A percentile compares a stretch with the other conserved stretches of the same genome.
phyloP scores from a whole-genome alignment of 169 alveolate genomes.

The Sarcocystis neurona region DNA sequence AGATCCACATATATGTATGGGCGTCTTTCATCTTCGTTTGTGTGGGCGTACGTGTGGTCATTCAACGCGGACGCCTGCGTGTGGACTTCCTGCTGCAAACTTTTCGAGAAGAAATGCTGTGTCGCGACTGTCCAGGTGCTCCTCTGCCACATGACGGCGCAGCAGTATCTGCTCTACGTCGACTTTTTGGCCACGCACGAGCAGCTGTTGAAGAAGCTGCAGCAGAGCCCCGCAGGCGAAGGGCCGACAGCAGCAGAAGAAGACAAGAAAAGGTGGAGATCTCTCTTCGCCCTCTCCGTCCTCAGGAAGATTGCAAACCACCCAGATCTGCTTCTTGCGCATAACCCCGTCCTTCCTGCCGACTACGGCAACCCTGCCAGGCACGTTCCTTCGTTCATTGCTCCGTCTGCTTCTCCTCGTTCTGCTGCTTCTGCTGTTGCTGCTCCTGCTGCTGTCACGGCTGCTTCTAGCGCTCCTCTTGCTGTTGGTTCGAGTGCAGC shows the following conservation, averaged over 20 bases:
- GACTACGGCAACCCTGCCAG: conserved; percentile 61
- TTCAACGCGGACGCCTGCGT: no score
- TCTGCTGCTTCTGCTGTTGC: background rate
- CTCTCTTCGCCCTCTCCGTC: conserved; percentile 62
- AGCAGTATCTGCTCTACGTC: conserved; percentile 75
- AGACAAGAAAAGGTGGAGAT: background rate
- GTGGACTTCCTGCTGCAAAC: no score
- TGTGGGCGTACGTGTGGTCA: no score
- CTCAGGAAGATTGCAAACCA: conserved; percentile 78
- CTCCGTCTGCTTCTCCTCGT: background rate
- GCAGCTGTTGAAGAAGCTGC: conserved; percentile 11
- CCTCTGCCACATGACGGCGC: conserved; percentile 73
- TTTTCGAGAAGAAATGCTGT: no score
- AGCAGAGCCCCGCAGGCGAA: background rate
- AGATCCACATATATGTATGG: no score
- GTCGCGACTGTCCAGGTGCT: no score
- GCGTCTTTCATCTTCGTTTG: no score
- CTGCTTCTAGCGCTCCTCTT: background rate
- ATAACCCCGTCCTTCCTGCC: background rate
- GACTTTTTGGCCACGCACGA: conserved; percentile 62
- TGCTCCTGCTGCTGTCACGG: background rate
- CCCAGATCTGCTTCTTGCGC: conserved; percentile 74
- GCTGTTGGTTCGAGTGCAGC: no score
- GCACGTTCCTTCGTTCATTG: background rate
- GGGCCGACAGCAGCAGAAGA: background rate